These are phyloP conservation scores for Meira nashicola DNA, from an alignment of 1,284 basidiomycete species.

Conservation along the genomic window DNA sequence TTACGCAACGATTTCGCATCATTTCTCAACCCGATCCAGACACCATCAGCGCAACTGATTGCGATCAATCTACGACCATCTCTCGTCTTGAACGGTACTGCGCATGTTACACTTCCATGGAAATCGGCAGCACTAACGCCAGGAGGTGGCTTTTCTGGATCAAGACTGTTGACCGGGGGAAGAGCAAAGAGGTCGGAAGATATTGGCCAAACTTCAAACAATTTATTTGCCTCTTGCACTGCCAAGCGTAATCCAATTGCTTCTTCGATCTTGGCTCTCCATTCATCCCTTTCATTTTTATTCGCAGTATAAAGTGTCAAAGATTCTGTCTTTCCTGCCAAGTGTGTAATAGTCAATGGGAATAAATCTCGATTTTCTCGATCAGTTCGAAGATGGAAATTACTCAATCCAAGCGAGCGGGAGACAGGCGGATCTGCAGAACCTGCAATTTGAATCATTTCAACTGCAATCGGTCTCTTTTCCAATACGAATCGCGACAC, in stretches of 20 bases:
- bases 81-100: constrained; percentile 68
- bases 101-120: constrained; percentile 86
- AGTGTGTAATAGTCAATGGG: constrained; percentile 44
- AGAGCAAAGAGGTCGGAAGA: constrained; percentile 52
- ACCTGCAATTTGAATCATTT: constrained; percentile 43
- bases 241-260: constrained; percentile 76
- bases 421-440: constrained; percentile 38
- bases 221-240: constrained; percentile 85
- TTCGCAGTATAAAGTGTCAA: constrained; percentile 76
- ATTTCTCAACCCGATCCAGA: constrained; percentile 90
- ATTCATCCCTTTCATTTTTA: constrained; percentile 68
- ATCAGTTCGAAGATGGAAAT: constrained; percentile 32
- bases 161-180: constrained; percentile 21
- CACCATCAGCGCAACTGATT: constrained; percentile 88
- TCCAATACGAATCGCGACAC: constrained; percentile 31
- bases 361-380: constrained; percentile 38
- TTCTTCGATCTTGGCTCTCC: constrained; percentile 83
- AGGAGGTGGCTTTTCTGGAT: constrained; percentile 24
- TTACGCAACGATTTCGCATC: constrained; percentile 80
- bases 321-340: constrained; percentile 37
- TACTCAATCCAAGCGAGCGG: constrained; percentile 39
- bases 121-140: constrained; percentile 70
- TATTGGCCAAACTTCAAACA: constrained; percentile 52
- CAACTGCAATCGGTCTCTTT: constrained; percentile 48
- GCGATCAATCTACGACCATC: constrained; percentile 81